Base-by-base conservation (phyloP, 495 filamentous ascomycete species). In the Aspergillus nanangensis region DNA sequence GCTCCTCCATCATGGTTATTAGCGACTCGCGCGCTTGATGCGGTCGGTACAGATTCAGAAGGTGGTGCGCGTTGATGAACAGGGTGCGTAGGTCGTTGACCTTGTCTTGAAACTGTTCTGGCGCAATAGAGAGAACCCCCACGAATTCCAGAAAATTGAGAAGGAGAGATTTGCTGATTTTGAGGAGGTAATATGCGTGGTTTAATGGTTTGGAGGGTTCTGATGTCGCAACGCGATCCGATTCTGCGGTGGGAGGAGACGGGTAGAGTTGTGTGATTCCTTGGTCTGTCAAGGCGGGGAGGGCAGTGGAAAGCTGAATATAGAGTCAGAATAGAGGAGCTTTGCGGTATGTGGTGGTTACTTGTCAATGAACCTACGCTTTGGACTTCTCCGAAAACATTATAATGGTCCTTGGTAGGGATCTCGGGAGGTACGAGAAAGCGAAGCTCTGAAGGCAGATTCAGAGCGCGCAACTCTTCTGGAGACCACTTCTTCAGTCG, bases 11-110 rank as follows among this genome's bases (percentile, higher is more conserved):
- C 76, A 93, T 80, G 57, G 83, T 61, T 20, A 96, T 94, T 34
- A 97, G 70, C 22, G 83, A 90, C 67, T 97, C 94, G 29, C 93
- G 72, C 19, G 91, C 90, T 64, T 98, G 94, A 63, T 98, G 93
- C 2, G 93, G 94, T 18, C 93, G 83, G 63, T 96, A 97, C 47
- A 93, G 83, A 62, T 98, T 98, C 38, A 96, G 77, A 15, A 92
- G 76, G 50, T 90, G 86, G 61, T 96, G 88, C 42, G 90, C 84
- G 65, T 97, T 96, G 56, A 89, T 80, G 45, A 92, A 83, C 3
- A 96, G 55, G 19, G 81, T 86, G 53, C 81, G 74, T n/a, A 98
- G 52, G 54, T 95, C 82, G 3, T 79, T 67, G 21, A 90, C 74
- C 56, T 92, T 91, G 14, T 82, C 74, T 17, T 72, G 65, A 38